phyloP scores from a whole-genome alignment of 306 rosid species.

The Fragaria ananassa region DNA sequence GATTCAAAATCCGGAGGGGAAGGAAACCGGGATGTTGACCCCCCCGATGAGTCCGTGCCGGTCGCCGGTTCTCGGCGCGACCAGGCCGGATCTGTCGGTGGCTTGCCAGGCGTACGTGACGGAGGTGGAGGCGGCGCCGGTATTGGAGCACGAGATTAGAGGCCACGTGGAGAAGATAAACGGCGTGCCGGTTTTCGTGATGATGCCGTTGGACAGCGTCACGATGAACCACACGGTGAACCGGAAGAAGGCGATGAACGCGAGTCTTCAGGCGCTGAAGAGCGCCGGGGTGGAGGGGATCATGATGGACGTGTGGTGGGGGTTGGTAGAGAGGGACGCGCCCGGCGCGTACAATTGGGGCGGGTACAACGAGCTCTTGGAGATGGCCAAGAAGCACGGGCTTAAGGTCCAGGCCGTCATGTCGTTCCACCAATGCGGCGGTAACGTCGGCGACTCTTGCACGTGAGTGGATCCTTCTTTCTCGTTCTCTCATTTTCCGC shows the following conservation, averaged over 20 bases:
- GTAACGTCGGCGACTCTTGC: conserved; percentile 96
- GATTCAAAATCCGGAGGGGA: conserved; percentile 26
- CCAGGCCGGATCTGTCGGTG: conserved; percentile 59
- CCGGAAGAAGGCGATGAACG: conserved; percentile 79
- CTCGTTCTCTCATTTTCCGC: too few relatives aligned
- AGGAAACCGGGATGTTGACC: conserved; percentile 19
- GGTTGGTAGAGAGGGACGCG: conserved; percentile 78
- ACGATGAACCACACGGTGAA: conserved; percentile 71
- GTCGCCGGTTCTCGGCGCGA: conserved; percentile 38
- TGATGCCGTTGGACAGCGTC: conserved; percentile 96
- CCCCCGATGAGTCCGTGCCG: conserved; percentile 53
- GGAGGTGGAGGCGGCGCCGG: conserved; percentile 25
- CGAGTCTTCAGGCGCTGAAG: conserved; percentile 77
- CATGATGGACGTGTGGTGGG: conserved; percentile 99
- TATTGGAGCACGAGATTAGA: conserved; percentile 28
- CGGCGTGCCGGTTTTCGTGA: conserved; percentile 92
- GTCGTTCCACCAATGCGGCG: conserved; percentile 96
- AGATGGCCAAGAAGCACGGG: conserved; percentile 88
- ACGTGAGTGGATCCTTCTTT: conserved; percentile 43
- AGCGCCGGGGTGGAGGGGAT: conserved; percentile 93
- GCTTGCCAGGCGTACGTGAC: conserved; percentile 66
- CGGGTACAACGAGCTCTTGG: conserved; percentile 70
- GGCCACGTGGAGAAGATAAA: conserved; percentile 8
- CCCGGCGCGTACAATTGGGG: conserved; percentile 87
- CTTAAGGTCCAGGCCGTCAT: conserved; percentile 96